These are phyloP conservation scores for Fusarium aywerte DNA, from an alignment of 2,329 filamentous ascomycete genomes.

Conservation along the genomic window DNA sequence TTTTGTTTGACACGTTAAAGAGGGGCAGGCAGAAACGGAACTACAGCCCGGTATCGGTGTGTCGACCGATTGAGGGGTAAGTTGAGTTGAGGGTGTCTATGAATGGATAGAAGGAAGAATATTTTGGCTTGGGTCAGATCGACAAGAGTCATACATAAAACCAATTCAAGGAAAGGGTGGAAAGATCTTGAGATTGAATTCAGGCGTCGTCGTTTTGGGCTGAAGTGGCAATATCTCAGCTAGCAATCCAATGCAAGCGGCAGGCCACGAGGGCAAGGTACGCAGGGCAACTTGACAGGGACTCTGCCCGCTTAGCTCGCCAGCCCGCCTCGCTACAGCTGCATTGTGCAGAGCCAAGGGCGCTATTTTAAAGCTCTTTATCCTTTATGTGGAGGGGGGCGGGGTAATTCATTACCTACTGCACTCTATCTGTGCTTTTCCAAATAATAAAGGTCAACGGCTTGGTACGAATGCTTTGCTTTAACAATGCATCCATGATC, in stretches of 20 bases:
- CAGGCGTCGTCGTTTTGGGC: constrained; percentile 17
- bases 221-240: constrained; percentile 31
- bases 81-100: neutral
- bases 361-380: constrained; percentile 23
- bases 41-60: constrained; percentile 38
- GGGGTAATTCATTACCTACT: constrained; percentile 1
- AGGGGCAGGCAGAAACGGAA: constrained; percentile 40
- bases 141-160: constrained; percentile 24
- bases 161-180: constrained; percentile 26
- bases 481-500: neutral
- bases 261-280: constrained; percentile 36
- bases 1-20: constrained; percentile 31
- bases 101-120: constrained; percentile 10
- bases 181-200: constrained; percentile 27
- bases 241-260: constrained; percentile 13
- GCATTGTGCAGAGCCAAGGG: constrained; percentile 12
- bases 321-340: neutral
- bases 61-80: constrained; percentile 7
- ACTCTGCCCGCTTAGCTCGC: neutral
- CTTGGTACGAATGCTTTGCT: neutral
- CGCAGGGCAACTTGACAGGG: constrained; percentile 30
- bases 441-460: neutral
- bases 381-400: constrained; percentile 25
- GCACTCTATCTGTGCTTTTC: neutral
- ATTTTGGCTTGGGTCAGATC: constrained; percentile 15